Base-by-base conservation (phyloP, 352 stramenopile genomes). In the Peronospora destructor region DNA sequence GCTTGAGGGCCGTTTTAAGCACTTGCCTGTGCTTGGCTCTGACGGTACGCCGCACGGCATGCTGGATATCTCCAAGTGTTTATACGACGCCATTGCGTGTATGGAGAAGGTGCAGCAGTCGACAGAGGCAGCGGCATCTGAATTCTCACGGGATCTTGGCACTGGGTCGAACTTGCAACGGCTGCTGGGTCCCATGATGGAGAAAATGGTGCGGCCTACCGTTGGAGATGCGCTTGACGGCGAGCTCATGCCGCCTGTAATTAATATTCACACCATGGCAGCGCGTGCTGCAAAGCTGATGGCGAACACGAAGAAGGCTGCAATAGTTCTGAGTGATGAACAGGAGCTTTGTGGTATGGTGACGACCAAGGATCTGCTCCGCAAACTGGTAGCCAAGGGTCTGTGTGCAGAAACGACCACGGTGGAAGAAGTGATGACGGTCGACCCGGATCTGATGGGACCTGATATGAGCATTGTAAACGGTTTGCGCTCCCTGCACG, bases 41-140 rank as follows among this genome's bases (percentile, higher is more conserved):
- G 76, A 91, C 28, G 83, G 81, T 19, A 76, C 72, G 4, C 73
- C 89, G 16, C 73, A 83, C 43, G 81, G 82, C 25, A 91, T 95
- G 77, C 59, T 95, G n/a, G 81, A 95, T 36, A 93, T 95, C 34
- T 91, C 84, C 45, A 95, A 95, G 66, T 93, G 83, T 51, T 54
- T 95, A 3, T 89, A 91, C 38, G 84, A 95, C 42, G 84, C 84
- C 11, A 92, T 95, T 53, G 87, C 70, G 16, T 87, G 79, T 59
- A 73, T 92, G 75, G 83, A 92, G 41, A 86, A 79, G 32, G 82
- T 90, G n/a, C 83, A 92, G 54, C 77, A 90, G 48, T 89, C 80
- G 16, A 91, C 81, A 0, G 82, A 91, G 52, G 68, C 71, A 0
- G 82, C 83, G 2, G 82, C 84, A 19, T 80, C 59, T 3, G 80